Percentiles rank a stretch among this genome's conserved stretches.
Conservation (phyloP, 176 grass and related monocot species). For the Oryza officinalis region DNA sequence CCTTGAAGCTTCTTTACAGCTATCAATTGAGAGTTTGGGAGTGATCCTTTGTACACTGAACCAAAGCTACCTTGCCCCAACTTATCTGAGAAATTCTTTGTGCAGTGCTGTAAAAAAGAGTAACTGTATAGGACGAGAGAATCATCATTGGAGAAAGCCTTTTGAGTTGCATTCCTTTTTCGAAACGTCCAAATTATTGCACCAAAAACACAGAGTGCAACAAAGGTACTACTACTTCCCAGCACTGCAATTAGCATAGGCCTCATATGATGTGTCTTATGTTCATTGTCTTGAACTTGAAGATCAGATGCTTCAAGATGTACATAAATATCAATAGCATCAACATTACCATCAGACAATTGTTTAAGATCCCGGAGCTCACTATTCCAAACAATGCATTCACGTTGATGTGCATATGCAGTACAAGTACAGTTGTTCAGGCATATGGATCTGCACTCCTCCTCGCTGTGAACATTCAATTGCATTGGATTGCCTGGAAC, state of each 20-base stretch:
- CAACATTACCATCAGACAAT: constrained; percentile 22
- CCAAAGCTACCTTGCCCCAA: constrained; percentile 43
- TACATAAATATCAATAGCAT: constrained; percentile 28
- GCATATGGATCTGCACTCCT: constrained; percentile 33
- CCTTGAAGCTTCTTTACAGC: constrained; percentile 54
- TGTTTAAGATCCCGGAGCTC: constrained; percentile 22
- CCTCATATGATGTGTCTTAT: not conserved
- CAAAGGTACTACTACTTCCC: constrained; percentile 10
- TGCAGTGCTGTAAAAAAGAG: constrained; percentile 23
- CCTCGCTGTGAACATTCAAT: not conserved
- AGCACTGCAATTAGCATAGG: not conserved
- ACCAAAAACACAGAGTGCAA: not conserved
- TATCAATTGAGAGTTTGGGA: constrained; percentile 24
- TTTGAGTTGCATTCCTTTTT: not conserved
- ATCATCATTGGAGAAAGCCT: not conserved
- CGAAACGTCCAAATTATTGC: not conserved
- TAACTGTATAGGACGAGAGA: constrained; percentile 26
- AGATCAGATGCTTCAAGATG: constrained; percentile 28
- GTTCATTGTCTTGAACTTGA: not conserved
- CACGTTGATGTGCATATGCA: constrained; percentile 22
- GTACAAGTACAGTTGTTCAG: constrained; percentile 42
- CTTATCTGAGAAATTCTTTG: constrained; percentile 48
- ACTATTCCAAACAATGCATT: constrained; percentile 38
- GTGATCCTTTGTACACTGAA: constrained; percentile 37
- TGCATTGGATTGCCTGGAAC: constrained; percentile 5